Evolutionary conservation across 805 yeast species (phyloP), one percentile per base, ranked within the genome.

Genomic region (Tetrapisispora fleetii): DNA sequence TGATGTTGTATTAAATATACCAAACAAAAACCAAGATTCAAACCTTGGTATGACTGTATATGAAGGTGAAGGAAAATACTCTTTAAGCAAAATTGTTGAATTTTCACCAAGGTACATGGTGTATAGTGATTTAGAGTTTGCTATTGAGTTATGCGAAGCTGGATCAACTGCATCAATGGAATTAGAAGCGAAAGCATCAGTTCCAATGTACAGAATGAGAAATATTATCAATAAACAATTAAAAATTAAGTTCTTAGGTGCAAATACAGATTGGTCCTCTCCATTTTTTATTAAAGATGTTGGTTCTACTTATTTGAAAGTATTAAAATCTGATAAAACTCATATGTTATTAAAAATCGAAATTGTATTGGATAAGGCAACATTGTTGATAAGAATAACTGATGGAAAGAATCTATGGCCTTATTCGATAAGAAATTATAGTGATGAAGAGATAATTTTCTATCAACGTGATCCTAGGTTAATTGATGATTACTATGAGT

Each of bases 321-420:
- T 88, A 2, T 71, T 75, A 51, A 80, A 78, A 48, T 78, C 75
- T 28, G 75, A 75, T n/a, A 68, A 76, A 14, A 86, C 86, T 0
- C 95, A 86, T 58, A 71, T 76, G 24, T 70, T 93, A 37, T 65
- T 89, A 33, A 81, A 85, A 59, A 76, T 87, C 28, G 90, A 84
- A 49, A 77, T 88, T 24, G 62, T 83, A 35, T 70, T 88, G n/a
- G 96, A 90, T 52, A 77, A 79, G 40, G 89, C 95, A 0, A 79
- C 96, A 0, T 69, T 95, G 18, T 90, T 88, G 58, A 75, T 93
- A 43, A 83, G 81, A 54, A 64, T 91, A 36, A 76, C 76, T 39
- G 81, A 81, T 59, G 93, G 95, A 1, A 78, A 79, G 35, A 76
- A 80, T 51, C 72, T 75, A 50, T 93, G 99, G 99, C 99, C 99